Evolutionary conservation across 306 rosid species (phyloP), one percentile per base, ranked within the genome.

Genomic region (Pyrus communis): DNA sequence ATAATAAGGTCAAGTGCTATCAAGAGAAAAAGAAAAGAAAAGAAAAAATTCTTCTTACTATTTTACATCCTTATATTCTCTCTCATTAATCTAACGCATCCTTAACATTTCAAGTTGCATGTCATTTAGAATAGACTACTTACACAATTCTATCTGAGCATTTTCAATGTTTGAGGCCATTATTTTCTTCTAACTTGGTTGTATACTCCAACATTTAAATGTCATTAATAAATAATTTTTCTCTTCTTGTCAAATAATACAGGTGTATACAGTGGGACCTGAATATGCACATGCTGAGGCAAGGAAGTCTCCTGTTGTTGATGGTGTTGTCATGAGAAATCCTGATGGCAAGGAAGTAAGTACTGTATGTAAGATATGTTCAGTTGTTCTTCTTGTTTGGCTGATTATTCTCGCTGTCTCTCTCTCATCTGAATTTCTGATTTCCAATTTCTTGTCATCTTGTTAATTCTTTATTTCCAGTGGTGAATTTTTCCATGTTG

Each of bases 261-360:
- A 95, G 99, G 99, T 95, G 75, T 95, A 95, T 77, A 95, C 99
- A 3, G 99, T 95, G 70, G 99, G 97, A 68, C 93, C 97, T 59
- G 99, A 95, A 88, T 95, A 95, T 88, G 99, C 99, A 25, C 99
- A 95, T 86, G 99, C 99, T 31, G 99, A 95, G 89, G 99, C 99
- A 75, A 91, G 99, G 86, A 95, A 95, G 84, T 95, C 99, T 85
- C 99, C 99, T 27, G 99, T 95, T 78, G 99, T 95, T 73, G 99
- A 95, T 86, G 99, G 99, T 57, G 99, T 95, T 85, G 99, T 95
- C 78, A 91, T 92, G 99, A 92, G 99, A 89, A 95, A 92, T 82
- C 96, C 88, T 78, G 97, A 92, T 83, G 99, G 99, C 80, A 95
- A 95, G 84, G 99, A 95, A 84, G 99, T 95, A 81, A 85, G 96